Evolutionary conservation across 139 green algal species (phyloP).

Genomic region (Coccomyxa sp.): DNA sequence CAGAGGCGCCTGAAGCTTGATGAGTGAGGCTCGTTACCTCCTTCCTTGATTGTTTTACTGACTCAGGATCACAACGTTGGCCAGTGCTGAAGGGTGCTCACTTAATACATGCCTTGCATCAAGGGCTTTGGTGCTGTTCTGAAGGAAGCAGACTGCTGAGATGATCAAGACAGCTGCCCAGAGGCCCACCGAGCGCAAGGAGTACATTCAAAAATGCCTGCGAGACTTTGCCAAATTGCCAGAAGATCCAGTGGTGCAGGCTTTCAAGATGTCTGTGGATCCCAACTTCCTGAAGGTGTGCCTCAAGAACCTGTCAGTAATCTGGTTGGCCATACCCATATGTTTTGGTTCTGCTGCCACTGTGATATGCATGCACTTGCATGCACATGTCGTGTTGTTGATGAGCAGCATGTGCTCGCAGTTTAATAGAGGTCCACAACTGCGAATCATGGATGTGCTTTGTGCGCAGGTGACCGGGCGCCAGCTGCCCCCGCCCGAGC

Average conservation of each 20-base stretch:
- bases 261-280: slow-evolving; percentile 29
- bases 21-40: slow-evolving; percentile 4
- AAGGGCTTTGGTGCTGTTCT: no score
- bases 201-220: slow-evolving; percentile 9
- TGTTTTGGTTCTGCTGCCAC: background rate
- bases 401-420: no score
- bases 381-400: background rate
- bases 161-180: slow-evolving; percentile 56
- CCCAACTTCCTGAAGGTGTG: slow-evolving; percentile 17
- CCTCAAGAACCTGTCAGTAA: no score
- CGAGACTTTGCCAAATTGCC: slow-evolving; percentile 14
- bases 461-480: slow-evolving; percentile 26
- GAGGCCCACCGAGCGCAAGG: slow-evolving; percentile 6
- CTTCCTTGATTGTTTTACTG: no score
- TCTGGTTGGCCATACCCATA: no score
- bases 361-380: background rate
- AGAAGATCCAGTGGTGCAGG: slow-evolving; percentile 17
- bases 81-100: no score
- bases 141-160: slow-evolving; percentile 27
- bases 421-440: no score
- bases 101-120: no score
- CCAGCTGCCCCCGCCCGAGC: slow-evolving; percentile 44
- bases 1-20: slow-evolving; percentile 45
- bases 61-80: no score
- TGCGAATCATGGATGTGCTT: no score